Conservation (phyloP, 2,329 filamentous ascomycete species). For the Cladophialophora psammophila region DNA sequence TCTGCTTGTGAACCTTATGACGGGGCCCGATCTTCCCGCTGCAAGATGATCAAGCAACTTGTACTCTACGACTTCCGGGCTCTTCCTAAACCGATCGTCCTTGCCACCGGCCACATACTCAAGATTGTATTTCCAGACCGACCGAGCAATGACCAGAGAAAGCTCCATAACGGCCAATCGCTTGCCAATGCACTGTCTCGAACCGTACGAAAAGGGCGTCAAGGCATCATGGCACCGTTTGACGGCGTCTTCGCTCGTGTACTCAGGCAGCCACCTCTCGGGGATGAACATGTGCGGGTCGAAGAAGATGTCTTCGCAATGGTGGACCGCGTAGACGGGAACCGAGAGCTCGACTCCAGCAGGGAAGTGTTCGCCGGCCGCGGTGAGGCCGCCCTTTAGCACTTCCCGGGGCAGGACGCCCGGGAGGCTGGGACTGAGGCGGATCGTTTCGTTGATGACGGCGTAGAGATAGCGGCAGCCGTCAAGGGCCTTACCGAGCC, state of each 20-base stretch:
- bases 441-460: constrained; percentile 53
- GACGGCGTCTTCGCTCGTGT: constrained; percentile 50
- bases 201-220: constrained; percentile 19
- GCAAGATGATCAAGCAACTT: constrained; percentile 3
- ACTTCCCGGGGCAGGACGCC: constrained; percentile 44
- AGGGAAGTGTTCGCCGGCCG: constrained; percentile 44
- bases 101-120: constrained; percentile 11
- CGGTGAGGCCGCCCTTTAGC: constrained; percentile 41
- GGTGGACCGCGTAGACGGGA: constrained; percentile 46
- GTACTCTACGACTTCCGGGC: background rate
- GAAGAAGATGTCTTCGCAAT: constrained; percentile 45
- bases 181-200: constrained; percentile 15
- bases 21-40: background rate
- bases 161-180: constrained; percentile 11
- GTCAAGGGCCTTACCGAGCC: constrained; percentile 46
- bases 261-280: constrained; percentile 41
- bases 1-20: constrained; percentile 2
- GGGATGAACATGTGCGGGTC: constrained; percentile 36
- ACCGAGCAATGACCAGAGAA: background rate
- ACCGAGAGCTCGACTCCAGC: constrained; percentile 45
- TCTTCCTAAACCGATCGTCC: constrained; percentile 8
- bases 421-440: constrained; percentile 46
- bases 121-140: constrained; percentile 13
- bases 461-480: constrained; percentile 51
- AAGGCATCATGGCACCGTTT: constrained; percentile 47